Conservation (phyloP, 2,329 filamentous ascomycete species). For the Pseudogymnoascus sp. region DNA sequence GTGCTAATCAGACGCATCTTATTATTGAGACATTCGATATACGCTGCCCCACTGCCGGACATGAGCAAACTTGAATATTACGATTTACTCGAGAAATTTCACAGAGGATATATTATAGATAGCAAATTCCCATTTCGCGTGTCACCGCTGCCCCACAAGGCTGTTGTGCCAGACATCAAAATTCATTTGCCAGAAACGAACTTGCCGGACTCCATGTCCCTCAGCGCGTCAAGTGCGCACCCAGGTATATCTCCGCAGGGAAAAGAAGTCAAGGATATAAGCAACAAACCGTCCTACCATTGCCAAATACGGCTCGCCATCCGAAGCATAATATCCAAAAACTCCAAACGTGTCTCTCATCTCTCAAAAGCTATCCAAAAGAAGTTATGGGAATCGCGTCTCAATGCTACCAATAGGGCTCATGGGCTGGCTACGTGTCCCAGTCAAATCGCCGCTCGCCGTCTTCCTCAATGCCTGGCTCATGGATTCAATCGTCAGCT, state of each 20-base stretch:
- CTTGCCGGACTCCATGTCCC: neutral
- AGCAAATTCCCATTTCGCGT: neutral
- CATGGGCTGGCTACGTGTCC: slow-evolving; percentile 45
- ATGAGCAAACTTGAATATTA: slow-evolving; percentile 1
- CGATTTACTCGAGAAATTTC: neutral
- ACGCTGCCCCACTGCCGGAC: neutral
- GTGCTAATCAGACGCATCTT: slow-evolving; percentile 4
- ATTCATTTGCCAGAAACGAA: slow-evolving; percentile 8
- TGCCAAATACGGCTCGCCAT: neutral
- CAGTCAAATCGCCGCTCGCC: slow-evolving; percentile 68
- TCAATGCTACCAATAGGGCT: slow-evolving; percentile 43
- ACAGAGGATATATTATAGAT: slow-evolving; percentile 4
- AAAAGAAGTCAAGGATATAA: neutral
- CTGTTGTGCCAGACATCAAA: slow-evolving; percentile 5
- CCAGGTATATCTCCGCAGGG: slow-evolving; percentile 5
- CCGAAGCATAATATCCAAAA: slow-evolving; percentile 3
- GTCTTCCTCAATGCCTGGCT: slow-evolving; percentile 78
- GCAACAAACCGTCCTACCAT: neutral
- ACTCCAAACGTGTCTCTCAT: neutral
- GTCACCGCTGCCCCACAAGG: slow-evolving; percentile 1
- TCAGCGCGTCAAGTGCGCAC: neutral
- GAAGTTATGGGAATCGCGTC: slow-evolving; percentile 1
- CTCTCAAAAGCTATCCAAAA: neutral
- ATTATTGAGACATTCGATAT: slow-evolving; percentile 6
- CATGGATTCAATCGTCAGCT: slow-evolving; percentile 91